Conservation (phyloP, 129 eudicot species). For the Tanacetum coccineum region DNA sequence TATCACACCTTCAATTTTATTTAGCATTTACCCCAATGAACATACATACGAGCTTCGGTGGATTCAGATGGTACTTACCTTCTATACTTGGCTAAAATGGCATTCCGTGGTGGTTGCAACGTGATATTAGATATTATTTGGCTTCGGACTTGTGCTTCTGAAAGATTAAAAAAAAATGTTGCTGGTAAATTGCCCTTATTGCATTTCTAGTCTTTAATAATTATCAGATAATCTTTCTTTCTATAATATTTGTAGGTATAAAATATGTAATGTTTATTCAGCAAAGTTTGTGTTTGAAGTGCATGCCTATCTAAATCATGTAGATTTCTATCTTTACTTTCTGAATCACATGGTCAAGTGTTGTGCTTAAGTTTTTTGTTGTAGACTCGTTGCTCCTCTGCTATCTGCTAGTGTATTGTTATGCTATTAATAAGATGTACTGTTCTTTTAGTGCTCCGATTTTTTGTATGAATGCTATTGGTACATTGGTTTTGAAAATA, state of each 20-base stretch:
- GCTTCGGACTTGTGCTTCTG: too few species aligned
- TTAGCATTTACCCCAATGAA: too few species aligned
- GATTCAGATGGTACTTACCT: too few species aligned
- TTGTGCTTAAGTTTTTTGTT: slow-evolving; percentile 2
- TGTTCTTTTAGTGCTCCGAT: neutral
- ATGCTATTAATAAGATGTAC: slow-evolving; percentile 7
- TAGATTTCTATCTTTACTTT: neutral
- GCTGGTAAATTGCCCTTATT: slow-evolving; percentile 22
- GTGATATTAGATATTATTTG: too few species aligned
- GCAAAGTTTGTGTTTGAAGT: neutral
- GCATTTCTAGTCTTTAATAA: neutral
- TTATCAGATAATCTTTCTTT: slow-evolving; percentile 9
- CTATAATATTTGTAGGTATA: slow-evolving; percentile 22
- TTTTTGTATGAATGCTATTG: neutral
- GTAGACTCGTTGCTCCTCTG: neutral
- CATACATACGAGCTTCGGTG: too few species aligned
- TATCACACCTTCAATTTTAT: too few species aligned
- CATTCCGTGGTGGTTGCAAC: too few species aligned
- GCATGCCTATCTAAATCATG: neutral
- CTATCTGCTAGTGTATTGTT: neutral
- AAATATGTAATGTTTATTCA: slow-evolving; percentile 12
- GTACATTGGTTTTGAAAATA: neutral
- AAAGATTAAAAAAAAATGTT: too few species aligned
- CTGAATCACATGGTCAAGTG: slow-evolving; percentile 1
- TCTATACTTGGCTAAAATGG: too few species aligned